Evolutionary conservation across 495 filamentous ascomycete genomes (phyloP).

Genomic region (Sphaerosporella brunnea): DNA sequence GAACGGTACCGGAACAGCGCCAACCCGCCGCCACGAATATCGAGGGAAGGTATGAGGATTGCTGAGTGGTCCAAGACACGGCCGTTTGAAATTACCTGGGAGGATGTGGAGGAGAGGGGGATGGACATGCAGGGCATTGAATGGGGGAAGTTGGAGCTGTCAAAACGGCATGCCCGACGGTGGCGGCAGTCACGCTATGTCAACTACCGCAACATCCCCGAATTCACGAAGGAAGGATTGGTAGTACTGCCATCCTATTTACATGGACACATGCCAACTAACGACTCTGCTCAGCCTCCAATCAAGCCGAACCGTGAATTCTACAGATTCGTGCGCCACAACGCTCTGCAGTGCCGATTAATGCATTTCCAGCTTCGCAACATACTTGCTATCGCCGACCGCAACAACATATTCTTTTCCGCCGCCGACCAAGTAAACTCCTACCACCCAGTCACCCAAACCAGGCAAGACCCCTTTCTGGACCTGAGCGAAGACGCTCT

Average conservation of each 20-base stretch:
- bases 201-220: slow-evolving; percentile 38
- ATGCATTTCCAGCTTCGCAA: slow-evolving; percentile 86
- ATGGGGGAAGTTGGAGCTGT: slow-evolving; percentile 49
- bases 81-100: slow-evolving; percentile 29
- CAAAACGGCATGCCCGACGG: slow-evolving; percentile 40
- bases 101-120: slow-evolving; percentile 38
- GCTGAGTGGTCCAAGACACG: slow-evolving; percentile 17
- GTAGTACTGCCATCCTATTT: slow-evolving; percentile 7
- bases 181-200: slow-evolving; percentile 39
- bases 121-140: slow-evolving; percentile 62
- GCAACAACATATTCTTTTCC: slow-evolving; percentile 63
- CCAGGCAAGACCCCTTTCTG: slow-evolving; percentile 37
- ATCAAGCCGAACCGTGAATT: slow-evolving; percentile 2
- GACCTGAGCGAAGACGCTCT: slow-evolving; percentile 36
- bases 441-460: slow-evolving; percentile 36
- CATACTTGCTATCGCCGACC: slow-evolving; percentile 52
- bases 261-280: neutral
- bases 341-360: slow-evolving; percentile 23
- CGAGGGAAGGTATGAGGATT: slow-evolving; percentile 12
- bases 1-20: slow-evolving; percentile 3
- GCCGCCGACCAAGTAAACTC: slow-evolving; percentile 37
- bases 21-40: slow-evolving; percentile 10
- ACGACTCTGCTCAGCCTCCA: neutral
- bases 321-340: slow-evolving; percentile 4
- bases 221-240: slow-evolving; percentile 9